Conservation (phyloP, 1,284 basidiomycete species). For the Irpex lacteus region DNA sequence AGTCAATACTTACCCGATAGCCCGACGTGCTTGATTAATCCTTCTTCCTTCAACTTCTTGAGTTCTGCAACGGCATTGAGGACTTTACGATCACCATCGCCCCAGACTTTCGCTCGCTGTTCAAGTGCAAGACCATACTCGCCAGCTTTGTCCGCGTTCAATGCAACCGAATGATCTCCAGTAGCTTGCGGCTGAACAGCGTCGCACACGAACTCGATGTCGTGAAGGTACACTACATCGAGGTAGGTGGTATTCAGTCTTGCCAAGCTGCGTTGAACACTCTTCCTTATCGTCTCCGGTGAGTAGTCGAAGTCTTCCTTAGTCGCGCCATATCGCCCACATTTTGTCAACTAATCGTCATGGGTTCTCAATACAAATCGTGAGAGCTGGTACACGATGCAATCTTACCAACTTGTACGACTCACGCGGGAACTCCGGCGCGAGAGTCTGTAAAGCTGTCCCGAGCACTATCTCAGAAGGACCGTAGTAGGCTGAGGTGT, state of each 20-base stretch:
- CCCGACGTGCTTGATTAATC: slow-evolving; percentile 78
- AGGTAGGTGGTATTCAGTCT: slow-evolving; percentile 82
- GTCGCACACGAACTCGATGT: slow-evolving; percentile 84
- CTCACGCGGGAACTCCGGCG: slow-evolving; percentile 72
- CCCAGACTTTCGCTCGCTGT: slow-evolving; percentile 58
- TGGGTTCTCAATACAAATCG: slow-evolving; percentile 1
- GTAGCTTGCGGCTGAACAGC: slow-evolving; percentile 45
- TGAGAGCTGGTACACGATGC: background rate
- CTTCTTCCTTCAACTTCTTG: slow-evolving; percentile 74
- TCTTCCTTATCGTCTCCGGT: slow-evolving; percentile 65
- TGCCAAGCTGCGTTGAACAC: slow-evolving; percentile 69
- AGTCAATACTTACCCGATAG: slow-evolving; percentile 64
- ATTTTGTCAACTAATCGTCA: slow-evolving; percentile 80
- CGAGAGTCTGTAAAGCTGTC: slow-evolving; percentile 62
- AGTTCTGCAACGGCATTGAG: slow-evolving; percentile 75
- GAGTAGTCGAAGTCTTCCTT: slow-evolving; percentile 76
- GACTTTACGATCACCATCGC: slow-evolving; percentile 79
- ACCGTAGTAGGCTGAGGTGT: slow-evolving; percentile 89
- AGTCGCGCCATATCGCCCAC: slow-evolving; percentile 77
- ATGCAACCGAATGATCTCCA: slow-evolving; percentile 56
- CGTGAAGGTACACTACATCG: slow-evolving; percentile 89
- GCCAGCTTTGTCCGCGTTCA: slow-evolving; percentile 41
- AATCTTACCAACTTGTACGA: slow-evolving; percentile 69
- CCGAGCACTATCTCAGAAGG: slow-evolving; percentile 90
- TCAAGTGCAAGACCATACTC: slow-evolving; percentile 63